Evolutionary conservation across 805 yeast genomes (phyloP).

Genomic region (Limtongia smithiae): DNA sequence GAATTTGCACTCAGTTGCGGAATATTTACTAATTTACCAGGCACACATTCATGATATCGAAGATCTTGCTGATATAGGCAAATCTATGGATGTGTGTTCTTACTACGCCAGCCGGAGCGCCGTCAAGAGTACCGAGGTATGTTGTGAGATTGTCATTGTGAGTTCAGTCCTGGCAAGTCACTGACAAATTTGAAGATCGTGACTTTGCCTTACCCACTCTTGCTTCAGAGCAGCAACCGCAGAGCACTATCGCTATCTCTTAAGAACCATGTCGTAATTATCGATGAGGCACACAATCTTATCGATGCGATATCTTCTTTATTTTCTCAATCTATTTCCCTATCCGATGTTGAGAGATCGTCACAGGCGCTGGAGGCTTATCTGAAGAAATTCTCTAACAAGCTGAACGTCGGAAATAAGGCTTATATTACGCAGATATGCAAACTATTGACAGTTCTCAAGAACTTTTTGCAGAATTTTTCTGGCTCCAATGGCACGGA

Average conservation of each 20-base stretch:
- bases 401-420: constrained; percentile 68
- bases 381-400: constrained; percentile 54
- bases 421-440: constrained; percentile 62
- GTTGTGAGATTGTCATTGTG: too few relatives aligned
- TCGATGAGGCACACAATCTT: constrained; percentile 91
- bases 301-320: constrained; percentile 70
- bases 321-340: constrained; percentile 58
- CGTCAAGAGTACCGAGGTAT: constrained; percentile 54
- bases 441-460: constrained; percentile 53
- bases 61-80: constrained; percentile 64
- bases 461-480: constrained; percentile 27
- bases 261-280: constrained; percentile 63
- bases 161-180: too few relatives aligned
- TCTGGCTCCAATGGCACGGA: constrained; percentile 47
- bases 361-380: constrained; percentile 53
- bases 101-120: constrained; percentile 70
- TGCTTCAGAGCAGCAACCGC: constrained; percentile 61
- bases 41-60: constrained; percentile 71
- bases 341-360: constrained; percentile 47
- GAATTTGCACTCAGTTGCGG: too few relatives aligned
- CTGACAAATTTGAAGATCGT: too few relatives aligned
- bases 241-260: constrained; percentile 56
- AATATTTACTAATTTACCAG: too few relatives aligned
- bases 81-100: constrained; percentile 61
- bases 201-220: constrained; percentile 79